These are phyloP conservation scores for Coemansia interrupta DNA, from an alignment of 192 early-diverging fungal genomes.

Conservation along the genomic window DNA sequence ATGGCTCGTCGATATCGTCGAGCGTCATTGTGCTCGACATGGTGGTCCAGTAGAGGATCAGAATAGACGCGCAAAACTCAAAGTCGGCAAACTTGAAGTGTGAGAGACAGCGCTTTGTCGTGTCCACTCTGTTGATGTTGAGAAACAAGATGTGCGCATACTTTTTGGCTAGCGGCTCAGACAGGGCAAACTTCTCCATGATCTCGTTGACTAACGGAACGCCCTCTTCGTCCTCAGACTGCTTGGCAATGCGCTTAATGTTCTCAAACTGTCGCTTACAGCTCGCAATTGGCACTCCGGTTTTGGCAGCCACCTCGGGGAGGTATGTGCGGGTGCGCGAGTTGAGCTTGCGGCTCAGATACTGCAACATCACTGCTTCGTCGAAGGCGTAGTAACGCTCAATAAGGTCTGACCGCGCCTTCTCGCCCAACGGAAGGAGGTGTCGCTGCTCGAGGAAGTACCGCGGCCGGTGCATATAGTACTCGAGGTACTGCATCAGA, in stretches of 20 bases:
- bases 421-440: slow-evolving; percentile 16
- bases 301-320: slow-evolving; percentile 19
- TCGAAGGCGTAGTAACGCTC: slow-evolving; percentile 29
- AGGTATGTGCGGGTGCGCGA: slow-evolving; percentile 24
- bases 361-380: slow-evolving; percentile 27
- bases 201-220: slow-evolving; percentile 29
- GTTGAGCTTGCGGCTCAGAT: slow-evolving; percentile 30
- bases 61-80: slow-evolving; percentile 25
- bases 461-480: slow-evolving; percentile 23
- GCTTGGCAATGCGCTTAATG: slow-evolving; percentile 59
- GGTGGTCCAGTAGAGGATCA: slow-evolving; percentile 31
- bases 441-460: slow-evolving; percentile 28
- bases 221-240: slow-evolving; percentile 58
- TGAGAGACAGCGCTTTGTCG: slow-evolving; percentile 22
- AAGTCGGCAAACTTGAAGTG: slow-evolving; percentile 27
- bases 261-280: slow-evolving; percentile 59
- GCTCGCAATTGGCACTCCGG: slow-evolving; percentile 19
- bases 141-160: slow-evolving; percentile 27
- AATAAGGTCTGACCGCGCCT: slow-evolving; percentile 14
- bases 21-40: slow-evolving; percentile 28
- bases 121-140: slow-evolving; percentile 30
- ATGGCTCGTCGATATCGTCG: slow-evolving; percentile 43
- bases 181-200: slow-evolving; percentile 25
- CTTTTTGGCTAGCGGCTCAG: slow-evolving; percentile 14
- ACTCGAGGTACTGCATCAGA: slow-evolving; percentile 27